Evolutionary conservation across 306 rosid species (phyloP).

Genomic region (Pueraria montana): DNA sequence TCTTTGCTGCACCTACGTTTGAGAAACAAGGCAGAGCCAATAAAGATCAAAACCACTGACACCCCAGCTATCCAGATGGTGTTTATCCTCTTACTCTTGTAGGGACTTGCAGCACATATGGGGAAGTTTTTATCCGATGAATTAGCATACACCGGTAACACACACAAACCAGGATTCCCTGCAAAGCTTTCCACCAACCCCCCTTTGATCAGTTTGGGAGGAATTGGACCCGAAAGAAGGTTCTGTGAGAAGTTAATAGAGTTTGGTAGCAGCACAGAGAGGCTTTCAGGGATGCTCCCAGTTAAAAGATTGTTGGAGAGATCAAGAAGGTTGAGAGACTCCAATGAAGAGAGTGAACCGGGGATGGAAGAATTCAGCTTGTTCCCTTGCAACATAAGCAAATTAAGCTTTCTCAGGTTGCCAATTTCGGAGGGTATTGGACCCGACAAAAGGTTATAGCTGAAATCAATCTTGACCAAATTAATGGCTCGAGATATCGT

Average conservation of each 20-base stretch:
- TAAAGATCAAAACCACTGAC: conserved; percentile 67
- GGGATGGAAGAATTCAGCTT: conserved; percentile 82
- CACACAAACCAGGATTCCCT: conserved; percentile 87
- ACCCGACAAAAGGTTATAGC: conserved; percentile 79
- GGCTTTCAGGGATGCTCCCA: conserved; percentile 88
- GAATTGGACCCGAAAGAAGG: conserved; percentile 86
- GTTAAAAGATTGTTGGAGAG: conserved; percentile 84
- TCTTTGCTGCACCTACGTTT: conserved; percentile 70
- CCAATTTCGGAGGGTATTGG: conserved; percentile 91
- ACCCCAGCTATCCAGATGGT: conserved; percentile 82
- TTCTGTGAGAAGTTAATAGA: conserved; percentile 91
- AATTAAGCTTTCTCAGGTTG: conserved; percentile 68
- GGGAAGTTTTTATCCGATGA: conserved; percentile 71
- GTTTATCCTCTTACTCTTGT: conserved; percentile 61
- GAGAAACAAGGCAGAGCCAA: conserved; percentile 71
- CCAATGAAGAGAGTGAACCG: conserved; percentile 67
- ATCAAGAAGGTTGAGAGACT: conserved; percentile 91
- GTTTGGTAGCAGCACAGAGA: conserved; percentile 75
- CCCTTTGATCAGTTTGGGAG: conserved; percentile 73
- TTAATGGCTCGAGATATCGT: conserved; percentile 69
- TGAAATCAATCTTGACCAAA: conserved; percentile 89
- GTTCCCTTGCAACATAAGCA: conserved; percentile 85
- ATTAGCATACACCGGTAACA: conserved; percentile 53
- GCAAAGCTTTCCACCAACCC: conserved; percentile 92
- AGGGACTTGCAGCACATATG: conserved; percentile 54